Conservation (phyloP, 352 stramenopile species). For the Phytophthora agathidicida region DNA sequence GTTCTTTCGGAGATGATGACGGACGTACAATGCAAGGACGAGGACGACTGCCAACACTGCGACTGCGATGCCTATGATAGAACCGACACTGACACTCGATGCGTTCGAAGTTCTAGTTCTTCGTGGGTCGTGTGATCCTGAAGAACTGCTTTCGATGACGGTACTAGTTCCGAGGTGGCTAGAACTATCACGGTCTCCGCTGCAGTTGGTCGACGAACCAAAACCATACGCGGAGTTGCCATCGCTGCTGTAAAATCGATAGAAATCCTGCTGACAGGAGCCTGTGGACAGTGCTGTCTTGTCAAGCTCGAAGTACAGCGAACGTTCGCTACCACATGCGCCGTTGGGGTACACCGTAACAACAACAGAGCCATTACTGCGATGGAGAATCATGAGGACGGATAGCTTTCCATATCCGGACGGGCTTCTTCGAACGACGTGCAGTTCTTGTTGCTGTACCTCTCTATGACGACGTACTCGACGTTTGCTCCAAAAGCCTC, state of each 20-base stretch:
- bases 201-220: neutral
- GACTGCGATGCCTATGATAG: constrained; percentile 14
- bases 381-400: constrained; percentile 15
- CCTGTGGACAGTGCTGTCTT: constrained; percentile 4
- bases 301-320: constrained; percentile 21
- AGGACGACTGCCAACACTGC: constrained; percentile 8
- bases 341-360: constrained; percentile 16
- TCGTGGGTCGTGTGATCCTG: neutral
- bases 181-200: neutral
- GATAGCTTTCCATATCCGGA: constrained; percentile 15
- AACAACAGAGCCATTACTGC: constrained; percentile 22
- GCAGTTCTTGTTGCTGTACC: constrained; percentile 18
- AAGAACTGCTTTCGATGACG: neutral
- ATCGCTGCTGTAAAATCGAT: constrained; percentile 23
- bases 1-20: neutral
- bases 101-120: neutral
- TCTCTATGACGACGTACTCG: constrained; percentile 25
- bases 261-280: constrained; percentile 15
- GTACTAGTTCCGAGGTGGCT: neutral
- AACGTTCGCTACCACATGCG: constrained; percentile 18
- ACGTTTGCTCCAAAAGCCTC: constrained; percentile 24
- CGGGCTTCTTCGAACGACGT: constrained; percentile 15
- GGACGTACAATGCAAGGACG: constrained; percentile 6
- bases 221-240: neutral
- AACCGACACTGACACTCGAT: constrained; percentile 5